phyloP scores from a whole-genome alignment of 192 early-diverging fungal genomes.

The Diversispora eburnea region DNA sequence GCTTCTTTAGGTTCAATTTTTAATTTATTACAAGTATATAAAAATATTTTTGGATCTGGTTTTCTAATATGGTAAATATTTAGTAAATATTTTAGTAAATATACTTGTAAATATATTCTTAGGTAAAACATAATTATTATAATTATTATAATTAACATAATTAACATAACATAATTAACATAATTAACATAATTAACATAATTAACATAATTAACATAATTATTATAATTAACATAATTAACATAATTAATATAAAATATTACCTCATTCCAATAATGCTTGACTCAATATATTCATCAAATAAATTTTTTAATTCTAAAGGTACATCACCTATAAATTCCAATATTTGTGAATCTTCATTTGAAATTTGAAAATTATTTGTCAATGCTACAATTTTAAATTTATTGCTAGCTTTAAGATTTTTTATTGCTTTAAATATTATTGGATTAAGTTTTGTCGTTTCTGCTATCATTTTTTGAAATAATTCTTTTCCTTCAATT shows the following conservation, averaged over 20 bases:
- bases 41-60: slow-evolving; percentile 73
- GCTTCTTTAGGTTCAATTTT: slow-evolving; percentile 62
- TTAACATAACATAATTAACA: slow-evolving; percentile 8
- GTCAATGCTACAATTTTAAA: slow-evolving; percentile 77
- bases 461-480: slow-evolving; percentile 62
- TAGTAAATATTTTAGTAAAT: too few relatives aligned
- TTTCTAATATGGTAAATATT: slow-evolving; percentile 48
- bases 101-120: background rate
- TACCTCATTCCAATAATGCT: slow-evolving; percentile 61
- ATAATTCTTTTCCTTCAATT: slow-evolving; percentile 59
- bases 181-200: background rate
- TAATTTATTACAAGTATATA: slow-evolving; percentile 66
- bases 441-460: slow-evolving; percentile 40
- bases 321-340: slow-evolving; percentile 36
- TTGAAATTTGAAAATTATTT: slow-evolving; percentile 68
- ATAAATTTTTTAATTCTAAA: slow-evolving; percentile 47
- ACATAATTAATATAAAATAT: slow-evolving; percentile 7
- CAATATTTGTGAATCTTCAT: slow-evolving; percentile 35
- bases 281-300: slow-evolving; percentile 77
- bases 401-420: slow-evolving; percentile 39
- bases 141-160: background rate
- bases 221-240: background rate
- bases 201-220: slow-evolving; percentile 2
- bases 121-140: background rate
- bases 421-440: slow-evolving; percentile 49